These are phyloP conservation scores for Ceratocystis harringtonii DNA, from an alignment of 2,329 filamentous ascomycete genomes.

Conservation along the genomic window DNA sequence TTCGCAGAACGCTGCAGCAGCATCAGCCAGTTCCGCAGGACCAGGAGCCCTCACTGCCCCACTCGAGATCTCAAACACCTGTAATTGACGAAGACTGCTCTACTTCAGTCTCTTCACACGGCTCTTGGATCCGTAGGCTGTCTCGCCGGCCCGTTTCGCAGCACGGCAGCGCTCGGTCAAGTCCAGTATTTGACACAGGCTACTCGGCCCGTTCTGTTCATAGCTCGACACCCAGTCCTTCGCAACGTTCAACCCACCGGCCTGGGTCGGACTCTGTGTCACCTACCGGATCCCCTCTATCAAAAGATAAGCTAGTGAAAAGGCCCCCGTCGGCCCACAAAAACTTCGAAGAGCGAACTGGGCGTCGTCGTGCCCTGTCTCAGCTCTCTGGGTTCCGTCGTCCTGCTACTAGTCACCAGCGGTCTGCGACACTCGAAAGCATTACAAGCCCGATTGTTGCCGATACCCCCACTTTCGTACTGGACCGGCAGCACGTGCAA, in stretches of 20 bases:
- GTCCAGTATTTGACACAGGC: constrained; percentile 39
- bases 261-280: constrained; percentile 18
- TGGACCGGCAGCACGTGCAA: constrained; percentile 4
- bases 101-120: constrained; percentile 42
- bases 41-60: constrained; percentile 18
- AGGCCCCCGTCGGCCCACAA: constrained; percentile 44
- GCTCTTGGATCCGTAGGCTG: constrained; percentile 59
- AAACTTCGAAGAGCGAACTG: constrained; percentile 27
- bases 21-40: background rate
- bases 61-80: constrained; percentile 15
- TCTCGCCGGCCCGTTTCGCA: constrained; percentile 51
- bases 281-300: constrained; percentile 29
- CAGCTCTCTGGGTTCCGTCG: constrained; percentile 52
- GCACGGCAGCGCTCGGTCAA: constrained; percentile 48
- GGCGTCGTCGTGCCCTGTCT: constrained; percentile 39
- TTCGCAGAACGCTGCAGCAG: constrained; percentile 11
- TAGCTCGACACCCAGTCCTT: background rate
- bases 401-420: constrained; percentile 66
- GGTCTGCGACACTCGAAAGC: constrained; percentile 51
- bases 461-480: constrained; percentile 7
- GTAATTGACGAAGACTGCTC: constrained; percentile 31
- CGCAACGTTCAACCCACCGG: background rate
- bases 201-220: background rate
- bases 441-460: background rate
- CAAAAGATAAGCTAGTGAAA: constrained; percentile 67